These are phyloP conservation scores for Fusarium tjaetaba DNA, from an alignment of 2,329 filamentous ascomycete species.

Conservation along the genomic window DNA sequence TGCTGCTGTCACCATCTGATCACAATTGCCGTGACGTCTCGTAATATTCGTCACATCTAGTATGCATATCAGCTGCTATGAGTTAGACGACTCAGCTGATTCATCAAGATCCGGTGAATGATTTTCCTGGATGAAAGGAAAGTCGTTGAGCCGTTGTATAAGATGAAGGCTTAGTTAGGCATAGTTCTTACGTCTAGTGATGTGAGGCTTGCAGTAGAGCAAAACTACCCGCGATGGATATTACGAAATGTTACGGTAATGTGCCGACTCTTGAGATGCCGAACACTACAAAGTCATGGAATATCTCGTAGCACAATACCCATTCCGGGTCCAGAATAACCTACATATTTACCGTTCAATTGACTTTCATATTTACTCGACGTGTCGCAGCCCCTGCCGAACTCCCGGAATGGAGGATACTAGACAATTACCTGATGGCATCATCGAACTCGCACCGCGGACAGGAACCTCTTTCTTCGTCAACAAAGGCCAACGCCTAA, in stretches of 20 bases:
- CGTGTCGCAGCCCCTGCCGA: background rate
- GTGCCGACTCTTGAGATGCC: accelerated
- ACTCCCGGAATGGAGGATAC: background rate
- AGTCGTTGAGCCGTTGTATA: accelerated
- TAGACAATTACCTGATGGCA: background rate
- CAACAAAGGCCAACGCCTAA: background rate
- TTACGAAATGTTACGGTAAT: background rate
- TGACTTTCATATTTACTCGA: background rate
- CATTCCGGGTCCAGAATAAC: accelerated
- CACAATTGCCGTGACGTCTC: background rate
- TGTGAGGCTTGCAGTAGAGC: background rate
- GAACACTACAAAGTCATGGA: background rate
- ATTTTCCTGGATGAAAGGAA: background rate
- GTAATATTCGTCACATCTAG: background rate
- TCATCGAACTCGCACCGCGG: background rate
- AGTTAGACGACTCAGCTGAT: background rate
- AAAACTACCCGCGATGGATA: background rate
- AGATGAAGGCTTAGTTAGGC: background rate
- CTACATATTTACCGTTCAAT: background rate
- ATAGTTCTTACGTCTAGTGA: background rate
- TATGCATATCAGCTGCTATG: accelerated
- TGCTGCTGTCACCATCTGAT: background rate
- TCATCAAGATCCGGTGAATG: accelerated
- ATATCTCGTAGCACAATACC: background rate
- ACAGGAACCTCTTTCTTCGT: background rate